Percentiles rank a stretch among this genome's conserved stretches.
Evolutionary conservation across 2,329 filamentous ascomycete species (phyloP).

Genomic region (Neodidymelliopsis sp.): DNA sequence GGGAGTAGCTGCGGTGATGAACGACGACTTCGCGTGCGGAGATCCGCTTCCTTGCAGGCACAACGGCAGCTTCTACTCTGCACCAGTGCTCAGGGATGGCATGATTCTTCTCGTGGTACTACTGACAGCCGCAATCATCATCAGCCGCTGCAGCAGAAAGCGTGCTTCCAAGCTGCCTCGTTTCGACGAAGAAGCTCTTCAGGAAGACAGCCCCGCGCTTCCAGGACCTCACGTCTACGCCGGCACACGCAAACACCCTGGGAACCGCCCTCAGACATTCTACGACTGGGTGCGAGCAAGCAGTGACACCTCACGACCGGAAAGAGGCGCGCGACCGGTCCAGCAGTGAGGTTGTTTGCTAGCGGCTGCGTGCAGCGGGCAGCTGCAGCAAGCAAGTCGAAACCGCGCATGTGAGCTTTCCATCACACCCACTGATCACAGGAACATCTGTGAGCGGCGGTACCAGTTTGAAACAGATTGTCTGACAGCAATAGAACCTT

Average conservation of each 20-base stretch:
- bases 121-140: background rate
- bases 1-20: background rate
- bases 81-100: background rate
- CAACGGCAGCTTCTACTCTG: background rate
- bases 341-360: conserved; percentile 2
- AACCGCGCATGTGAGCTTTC: background rate
- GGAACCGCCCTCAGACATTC: background rate
- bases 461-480: background rate
- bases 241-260: conserved; percentile 1
- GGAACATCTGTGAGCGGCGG: background rate
- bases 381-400: conserved; percentile 4
- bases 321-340: background rate
- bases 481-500: background rate
- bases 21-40: background rate
- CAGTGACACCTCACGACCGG: background rate
- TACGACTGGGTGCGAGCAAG: conserved; percentile 2
- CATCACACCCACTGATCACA: background rate
- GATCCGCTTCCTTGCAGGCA: background rate
- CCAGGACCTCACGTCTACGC: conserved; percentile 1
- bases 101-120: background rate
- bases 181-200: background rate
- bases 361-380: background rate
- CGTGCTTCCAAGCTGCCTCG: background rate
- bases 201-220: background rate
- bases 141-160: background rate